These are phyloP conservation scores for Saccharomycopsis oosterbeekiorum DNA, from an alignment of 805 yeast genomes.

Conservation along the genomic window DNA sequence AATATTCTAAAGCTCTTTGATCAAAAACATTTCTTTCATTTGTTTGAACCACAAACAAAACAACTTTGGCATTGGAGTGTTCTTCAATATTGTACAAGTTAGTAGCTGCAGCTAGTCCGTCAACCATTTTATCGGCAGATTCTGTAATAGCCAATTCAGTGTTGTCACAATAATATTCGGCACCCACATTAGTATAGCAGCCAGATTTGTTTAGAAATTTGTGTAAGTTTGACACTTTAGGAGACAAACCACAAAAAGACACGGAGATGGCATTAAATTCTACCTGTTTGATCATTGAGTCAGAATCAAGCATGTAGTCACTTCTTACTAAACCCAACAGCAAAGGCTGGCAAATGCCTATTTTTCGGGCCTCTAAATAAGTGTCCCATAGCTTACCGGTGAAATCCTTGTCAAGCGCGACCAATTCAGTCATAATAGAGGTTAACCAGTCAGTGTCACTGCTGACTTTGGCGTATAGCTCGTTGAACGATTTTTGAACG, in stretches of 20 bases:
- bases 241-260: constrained; percentile 84
- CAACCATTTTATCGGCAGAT: constrained; percentile 52
- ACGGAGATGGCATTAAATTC: constrained; percentile 95
- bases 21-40: constrained; percentile 85
- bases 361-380: constrained; percentile 38
- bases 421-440: constrained; percentile 42
- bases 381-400: constrained; percentile 69
- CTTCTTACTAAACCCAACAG: constrained; percentile 82
- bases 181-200: constrained; percentile 35
- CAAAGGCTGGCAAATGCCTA: constrained; percentile 51
- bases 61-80: constrained; percentile 32
- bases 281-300: constrained; percentile 70
- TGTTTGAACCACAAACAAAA: constrained; percentile 75
- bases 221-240: constrained; percentile 73
- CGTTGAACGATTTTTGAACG: constrained; percentile 62
- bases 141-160: constrained; percentile 54
- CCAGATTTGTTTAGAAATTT: constrained; percentile 51
- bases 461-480: constrained; percentile 59
- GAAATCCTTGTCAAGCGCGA: constrained; percentile 59
- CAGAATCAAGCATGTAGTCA: constrained; percentile 65
- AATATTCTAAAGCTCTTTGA: constrained; percentile 76
- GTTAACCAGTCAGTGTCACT: constrained; percentile 51
- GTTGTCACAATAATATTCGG: constrained; percentile 34
- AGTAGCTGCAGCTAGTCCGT: constrained; percentile 62
- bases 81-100: constrained; percentile 38